phyloP scores from a whole-genome alignment of 495 filamentous ascomycete genomes.

The Penicillium cosmopolitanum region DNA sequence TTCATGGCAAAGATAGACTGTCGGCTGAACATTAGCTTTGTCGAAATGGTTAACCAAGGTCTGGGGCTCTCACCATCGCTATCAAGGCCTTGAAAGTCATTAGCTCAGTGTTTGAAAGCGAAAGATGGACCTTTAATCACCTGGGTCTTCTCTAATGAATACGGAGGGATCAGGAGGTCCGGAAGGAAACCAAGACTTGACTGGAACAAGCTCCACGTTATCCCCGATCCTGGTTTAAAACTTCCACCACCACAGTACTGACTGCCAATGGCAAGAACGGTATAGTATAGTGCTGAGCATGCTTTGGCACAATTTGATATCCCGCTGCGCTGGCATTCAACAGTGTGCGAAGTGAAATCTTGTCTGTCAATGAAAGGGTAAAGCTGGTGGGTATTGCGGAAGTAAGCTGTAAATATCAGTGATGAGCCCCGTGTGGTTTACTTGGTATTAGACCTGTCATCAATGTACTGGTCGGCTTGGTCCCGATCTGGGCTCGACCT shows the following conservation, averaged over 20 bases:
- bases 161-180: conserved; percentile 27
- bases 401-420: neutral
- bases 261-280: conserved; percentile 41
- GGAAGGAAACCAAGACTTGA: conserved; percentile 29
- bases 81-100: neutral
- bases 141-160: conserved; percentile 21
- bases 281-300: neutral
- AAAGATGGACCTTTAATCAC: neutral
- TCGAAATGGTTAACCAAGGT: neutral
- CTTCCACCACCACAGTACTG: conserved; percentile 35
- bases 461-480: neutral
- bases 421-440: too few species aligned
- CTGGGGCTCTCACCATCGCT: neutral
- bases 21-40: neutral
- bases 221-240: conserved; percentile 38
- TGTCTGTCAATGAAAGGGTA: neutral
- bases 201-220: conserved; percentile 38
- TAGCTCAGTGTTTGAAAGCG: neutral
- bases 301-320: neutral
- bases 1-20: conserved; percentile 35
- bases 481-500: neutral
- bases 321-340: neutral
- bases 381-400: neutral
- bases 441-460: neutral
- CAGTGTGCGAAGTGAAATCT: neutral